Conservation (phyloP, 1,284 basidiomycete genomes). For the Austroboletus olivaceoglutinosus region DNA sequence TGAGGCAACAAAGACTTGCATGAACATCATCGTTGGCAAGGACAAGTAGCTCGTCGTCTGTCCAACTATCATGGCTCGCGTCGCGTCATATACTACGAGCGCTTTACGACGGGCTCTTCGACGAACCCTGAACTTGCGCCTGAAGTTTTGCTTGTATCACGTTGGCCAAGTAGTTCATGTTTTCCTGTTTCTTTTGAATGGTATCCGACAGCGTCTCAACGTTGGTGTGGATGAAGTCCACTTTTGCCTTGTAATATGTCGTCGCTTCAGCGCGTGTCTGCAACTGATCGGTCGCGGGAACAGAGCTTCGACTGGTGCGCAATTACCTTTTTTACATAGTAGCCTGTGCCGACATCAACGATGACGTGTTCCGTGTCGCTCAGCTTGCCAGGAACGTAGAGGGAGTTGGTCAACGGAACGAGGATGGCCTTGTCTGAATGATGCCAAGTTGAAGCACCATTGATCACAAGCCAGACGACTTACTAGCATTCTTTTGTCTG, state of each 20-base stretch:
- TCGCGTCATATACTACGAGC: background rate
- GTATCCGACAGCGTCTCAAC: slow-evolving; percentile 82
- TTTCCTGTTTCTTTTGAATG: slow-evolving; percentile 87
- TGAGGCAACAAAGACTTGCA: background rate
- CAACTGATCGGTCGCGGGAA: slow-evolving; percentile 1
- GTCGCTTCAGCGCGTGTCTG: slow-evolving; percentile 79
- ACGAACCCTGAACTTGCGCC: slow-evolving; percentile 38
- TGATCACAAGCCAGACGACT: slow-evolving; percentile 19
- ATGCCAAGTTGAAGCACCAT: background rate
- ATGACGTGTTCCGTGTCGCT: slow-evolving; percentile 84
- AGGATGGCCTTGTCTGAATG: slow-evolving; percentile 78
- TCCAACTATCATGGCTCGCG: slow-evolving; percentile 1
- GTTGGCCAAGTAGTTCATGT: slow-evolving; percentile 70
- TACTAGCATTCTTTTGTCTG: slow-evolving; percentile 72
- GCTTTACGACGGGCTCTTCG: slow-evolving; percentile 24
- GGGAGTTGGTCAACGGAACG: slow-evolving; percentile 89
- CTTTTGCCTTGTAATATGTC: slow-evolving; percentile 75
- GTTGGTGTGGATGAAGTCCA: slow-evolving; percentile 76
- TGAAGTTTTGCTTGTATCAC: slow-evolving; percentile 79
- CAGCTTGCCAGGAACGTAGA: slow-evolving; percentile 93
- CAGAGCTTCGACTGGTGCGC: background rate
- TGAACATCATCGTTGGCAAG: background rate
- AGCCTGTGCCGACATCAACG: slow-evolving; percentile 95
- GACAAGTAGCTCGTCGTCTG: background rate
- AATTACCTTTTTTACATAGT: slow-evolving; percentile 90